Percentiles rank a stretch among this genome's conserved stretches.
These are phyloP conservation scores for Coriolopsis trogii DNA, from an alignment of 1,284 basidiomycete species.

Conservation along the genomic window DNA sequence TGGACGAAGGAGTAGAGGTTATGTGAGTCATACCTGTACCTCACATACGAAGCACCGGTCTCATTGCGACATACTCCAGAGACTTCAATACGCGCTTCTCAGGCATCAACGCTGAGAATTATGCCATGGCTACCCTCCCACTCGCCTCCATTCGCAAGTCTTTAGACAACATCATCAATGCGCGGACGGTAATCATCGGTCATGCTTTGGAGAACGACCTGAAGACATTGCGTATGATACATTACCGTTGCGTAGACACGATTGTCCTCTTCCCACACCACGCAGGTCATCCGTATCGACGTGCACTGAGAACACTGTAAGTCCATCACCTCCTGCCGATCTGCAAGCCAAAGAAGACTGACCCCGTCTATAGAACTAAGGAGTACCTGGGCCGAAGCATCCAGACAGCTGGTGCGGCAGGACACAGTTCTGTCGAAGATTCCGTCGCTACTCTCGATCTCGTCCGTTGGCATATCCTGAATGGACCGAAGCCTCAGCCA, in stretches of 20 bases:
- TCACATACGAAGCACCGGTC: neutral
- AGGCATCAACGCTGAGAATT: conserved; percentile 70
- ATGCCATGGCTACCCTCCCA: conserved; percentile 59
- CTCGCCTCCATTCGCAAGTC: conserved; percentile 68
- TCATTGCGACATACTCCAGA: conserved; percentile 41
- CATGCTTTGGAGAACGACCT: conserved; percentile 91
- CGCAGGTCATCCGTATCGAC: conserved; percentile 76
- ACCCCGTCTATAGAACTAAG: conserved; percentile 54
- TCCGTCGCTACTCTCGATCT: conserved; percentile 84
- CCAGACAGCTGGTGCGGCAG: conserved; percentile 73
- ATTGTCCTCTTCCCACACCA: conserved; percentile 83
- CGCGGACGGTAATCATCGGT: conserved; percentile 83
- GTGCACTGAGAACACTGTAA: conserved; percentile 80
- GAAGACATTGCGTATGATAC: conserved; percentile 83
- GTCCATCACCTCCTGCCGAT: conserved; percentile 30
- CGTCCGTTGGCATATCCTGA: conserved; percentile 72
- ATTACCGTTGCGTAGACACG: conserved; percentile 83
- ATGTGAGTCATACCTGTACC: conserved; percentile 54
- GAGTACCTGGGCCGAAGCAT: conserved; percentile 79
- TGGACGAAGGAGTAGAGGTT: conserved; percentile 76
- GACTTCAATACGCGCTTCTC: conserved; percentile 93
- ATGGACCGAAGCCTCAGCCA: conserved; percentile 48
- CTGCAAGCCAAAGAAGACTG: conserved; percentile 1
- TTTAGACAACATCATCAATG: conserved; percentile 70
- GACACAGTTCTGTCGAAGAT: conserved; percentile 87